Conservation (phyloP, 2,329 filamentous ascomycete species). For the Alternaria ventricosa region DNA sequence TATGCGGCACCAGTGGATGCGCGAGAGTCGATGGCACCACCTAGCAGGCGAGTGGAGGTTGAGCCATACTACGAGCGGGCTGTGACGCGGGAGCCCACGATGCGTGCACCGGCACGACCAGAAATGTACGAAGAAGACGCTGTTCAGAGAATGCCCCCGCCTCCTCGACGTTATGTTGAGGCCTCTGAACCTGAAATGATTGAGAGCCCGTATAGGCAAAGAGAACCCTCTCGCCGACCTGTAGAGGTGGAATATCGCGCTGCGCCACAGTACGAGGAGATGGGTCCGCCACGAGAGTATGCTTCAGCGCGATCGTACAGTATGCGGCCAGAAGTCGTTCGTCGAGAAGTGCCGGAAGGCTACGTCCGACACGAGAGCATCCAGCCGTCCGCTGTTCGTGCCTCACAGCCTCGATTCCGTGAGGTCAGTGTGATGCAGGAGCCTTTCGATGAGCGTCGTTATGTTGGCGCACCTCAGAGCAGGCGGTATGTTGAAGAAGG, state of each 20-base stretch:
- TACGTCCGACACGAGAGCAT: slow-evolving; percentile 51
- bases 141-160: slow-evolving; percentile 53
- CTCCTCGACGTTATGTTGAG: slow-evolving; percentile 60
- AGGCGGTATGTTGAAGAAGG: slow-evolving; percentile 53
- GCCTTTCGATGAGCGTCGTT: slow-evolving; percentile 42
- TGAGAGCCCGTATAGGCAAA: slow-evolving; percentile 63
- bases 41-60: slow-evolving; percentile 56
- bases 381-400: slow-evolving; percentile 46
- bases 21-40: slow-evolving; percentile 63
- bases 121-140: slow-evolving; percentile 55
- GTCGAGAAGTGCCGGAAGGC: slow-evolving; percentile 43
- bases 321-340: slow-evolving; percentile 47
- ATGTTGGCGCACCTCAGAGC: slow-evolving; percentile 37
- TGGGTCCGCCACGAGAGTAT: slow-evolving; percentile 45
- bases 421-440: slow-evolving; percentile 53
- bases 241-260: slow-evolving; percentile 44
- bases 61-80: slow-evolving; percentile 72
- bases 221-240: slow-evolving; percentile 65
- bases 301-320: slow-evolving; percentile 46
- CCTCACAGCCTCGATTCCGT: slow-evolving; percentile 44
- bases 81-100: slow-evolving; percentile 59
- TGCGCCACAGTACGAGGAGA: slow-evolving; percentile 45
- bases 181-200: slow-evolving; percentile 65
- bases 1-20: slow-evolving; percentile 60
- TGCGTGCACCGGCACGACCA: slow-evolving; percentile 56